Conservation (phyloP, 140 eudicot species). For the Ambrosia hybrid region DNA sequence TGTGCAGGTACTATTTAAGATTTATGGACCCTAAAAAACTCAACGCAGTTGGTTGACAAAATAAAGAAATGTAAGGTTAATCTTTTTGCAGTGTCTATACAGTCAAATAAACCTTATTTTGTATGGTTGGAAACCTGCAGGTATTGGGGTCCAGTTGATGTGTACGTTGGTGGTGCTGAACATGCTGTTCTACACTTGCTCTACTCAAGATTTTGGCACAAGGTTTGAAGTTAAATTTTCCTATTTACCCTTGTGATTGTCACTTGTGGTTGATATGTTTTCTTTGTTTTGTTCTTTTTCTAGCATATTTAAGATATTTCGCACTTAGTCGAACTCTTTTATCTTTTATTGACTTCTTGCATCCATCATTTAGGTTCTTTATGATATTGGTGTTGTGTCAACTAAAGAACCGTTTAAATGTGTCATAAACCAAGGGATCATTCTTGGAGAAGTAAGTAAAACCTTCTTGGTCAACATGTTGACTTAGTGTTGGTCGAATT, state of each 20-base stretch:
- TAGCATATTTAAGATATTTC: background rate
- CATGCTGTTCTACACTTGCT: slow-evolving; percentile 99
- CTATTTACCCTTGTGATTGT: background rate
- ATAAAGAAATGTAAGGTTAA: slow-evolving; percentile 67
- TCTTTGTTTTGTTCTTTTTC: slow-evolving; percentile 3
- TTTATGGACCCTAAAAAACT: slow-evolving; percentile 92
- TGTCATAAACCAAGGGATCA: slow-evolving; percentile 96
- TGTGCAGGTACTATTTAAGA: slow-evolving; percentile 91
- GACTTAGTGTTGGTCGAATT: background rate
- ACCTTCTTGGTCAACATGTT: slow-evolving; percentile 21
- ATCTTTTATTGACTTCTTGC: slow-evolving; percentile 24
- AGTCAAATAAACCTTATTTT: background rate
- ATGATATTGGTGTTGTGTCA: slow-evolving; percentile 93
- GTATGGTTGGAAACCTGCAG: slow-evolving; percentile 34
- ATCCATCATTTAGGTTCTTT: slow-evolving; percentile 68
- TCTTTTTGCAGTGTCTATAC: background rate
- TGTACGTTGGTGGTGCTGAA: slow-evolving; percentile 97
- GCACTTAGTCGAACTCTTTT: background rate
- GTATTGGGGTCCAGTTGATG: slow-evolving; percentile 98
- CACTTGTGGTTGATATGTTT: slow-evolving; percentile 11
- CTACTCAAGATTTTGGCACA: slow-evolving; percentile 98
- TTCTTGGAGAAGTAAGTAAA: slow-evolving; percentile 88
- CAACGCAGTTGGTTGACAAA: slow-evolving; percentile 78
- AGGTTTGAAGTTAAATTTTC: slow-evolving; percentile 48
- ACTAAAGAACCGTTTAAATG: slow-evolving; percentile 97